Evolutionary conservation across 257 asterid species (phyloP), one percentile per base, ranked within the genome.

Genomic region (Forsythia viridissima): DNA sequence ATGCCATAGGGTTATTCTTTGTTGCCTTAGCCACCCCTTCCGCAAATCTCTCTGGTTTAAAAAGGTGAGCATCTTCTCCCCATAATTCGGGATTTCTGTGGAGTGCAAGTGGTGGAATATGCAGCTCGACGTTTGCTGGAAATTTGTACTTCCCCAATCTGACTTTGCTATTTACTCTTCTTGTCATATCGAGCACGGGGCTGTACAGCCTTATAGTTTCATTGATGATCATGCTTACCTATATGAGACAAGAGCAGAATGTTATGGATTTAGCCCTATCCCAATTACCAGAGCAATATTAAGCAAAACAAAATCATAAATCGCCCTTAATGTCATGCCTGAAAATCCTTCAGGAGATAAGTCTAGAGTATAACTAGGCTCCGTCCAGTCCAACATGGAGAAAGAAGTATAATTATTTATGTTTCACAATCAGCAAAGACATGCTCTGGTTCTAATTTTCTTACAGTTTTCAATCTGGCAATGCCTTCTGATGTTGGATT

Each of bases 401-500:
- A 44, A 44, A 12, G 55, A 12, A 46, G 55, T 12, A 46, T 2
- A 46, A 2, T 46, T 46, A 12, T 46, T 46, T 12, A 42, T 2
- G 6, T 74, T n/a, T 16, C 30, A 30, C 9, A 30, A 70, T 40
- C 51, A 43, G n/a, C 10, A 18, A 3, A 30, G 1, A 12, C 36
- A 68, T 37, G 7, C 16, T 12, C 43, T 40, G 43, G 13, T 46
- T 20, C 24, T 52, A 4, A 55, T 71, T 69, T 79, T 10, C 91
- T 83, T 81, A 88, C 89, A 3, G 46, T 82, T 76, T 85, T 84
- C 70, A 88, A 52, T 71, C 82, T 83, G 21, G 85, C 51, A 46
- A 83, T 77, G 79, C 88, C 87, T 51, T 88, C 91, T 18, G 88
- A 11, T 52, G 55, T 70, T 4, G 89, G 89, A 39, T 81, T 83